phyloP scores from a whole-genome alignment of 495 filamentous ascomycete genomes.

The Beverwykella pulmonaria region DNA sequence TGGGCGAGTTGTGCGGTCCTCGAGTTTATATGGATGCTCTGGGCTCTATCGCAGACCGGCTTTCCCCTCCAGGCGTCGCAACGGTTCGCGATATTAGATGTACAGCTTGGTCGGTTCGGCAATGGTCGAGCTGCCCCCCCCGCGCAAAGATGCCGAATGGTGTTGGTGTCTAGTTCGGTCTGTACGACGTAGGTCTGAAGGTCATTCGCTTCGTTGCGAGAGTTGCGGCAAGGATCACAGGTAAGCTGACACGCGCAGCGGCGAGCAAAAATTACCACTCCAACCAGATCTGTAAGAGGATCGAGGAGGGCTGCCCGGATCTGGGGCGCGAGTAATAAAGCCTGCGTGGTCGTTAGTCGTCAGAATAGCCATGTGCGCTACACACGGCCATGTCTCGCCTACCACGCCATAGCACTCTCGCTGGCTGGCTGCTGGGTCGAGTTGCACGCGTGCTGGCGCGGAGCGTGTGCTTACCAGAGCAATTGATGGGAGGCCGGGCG shows the following conservation, averaged over 20 bases:
- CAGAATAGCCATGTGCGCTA: conserved; percentile 1
- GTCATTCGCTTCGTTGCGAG: conserved; percentile 36
- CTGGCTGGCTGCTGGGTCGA: not conserved
- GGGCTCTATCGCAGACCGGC: not conserved
- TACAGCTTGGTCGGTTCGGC: not conserved
- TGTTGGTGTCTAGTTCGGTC: conserved; percentile 24
- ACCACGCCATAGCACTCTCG: not conserved
- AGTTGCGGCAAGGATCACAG: conserved; percentile 25
- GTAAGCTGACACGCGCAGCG: conserved; percentile 41
- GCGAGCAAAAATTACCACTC: conserved; percentile 23
- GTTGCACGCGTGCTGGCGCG: not conserved
- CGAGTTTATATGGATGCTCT: not conserved
- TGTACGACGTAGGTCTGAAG: conserved; percentile 33
- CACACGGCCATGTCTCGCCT: not conserved
- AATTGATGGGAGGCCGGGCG: not conserved
- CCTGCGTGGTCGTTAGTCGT: conserved; percentile 24
- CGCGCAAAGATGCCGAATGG: conserved; percentile 16
- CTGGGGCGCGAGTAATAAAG: not conserved
- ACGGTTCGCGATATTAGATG: conserved; percentile 11
- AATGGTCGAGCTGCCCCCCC: conserved; percentile 13
- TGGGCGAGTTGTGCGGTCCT: conserved; percentile 15
- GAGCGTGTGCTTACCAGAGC: conserved; percentile 23
- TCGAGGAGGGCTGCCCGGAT: conserved; percentile 28
- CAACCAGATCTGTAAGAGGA: conserved; percentile 32
- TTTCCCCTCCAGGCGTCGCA: not conserved